phyloP scores from a whole-genome alignment of 768 basidiomycete species.

The Coprinopsis sp. region DNA sequence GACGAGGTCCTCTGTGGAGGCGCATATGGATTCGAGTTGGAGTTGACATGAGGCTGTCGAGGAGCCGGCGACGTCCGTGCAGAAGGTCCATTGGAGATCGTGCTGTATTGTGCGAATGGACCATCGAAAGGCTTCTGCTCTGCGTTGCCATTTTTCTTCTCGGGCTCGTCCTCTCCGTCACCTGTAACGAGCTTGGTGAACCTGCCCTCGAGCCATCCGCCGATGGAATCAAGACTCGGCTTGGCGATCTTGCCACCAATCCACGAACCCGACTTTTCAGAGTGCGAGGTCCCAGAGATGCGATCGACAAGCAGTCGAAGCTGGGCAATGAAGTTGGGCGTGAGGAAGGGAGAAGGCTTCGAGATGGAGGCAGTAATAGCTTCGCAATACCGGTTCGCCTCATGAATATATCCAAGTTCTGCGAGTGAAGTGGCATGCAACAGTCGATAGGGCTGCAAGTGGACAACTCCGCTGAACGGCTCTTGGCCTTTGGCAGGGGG shows the following conservation, averaged over 20 bases:
- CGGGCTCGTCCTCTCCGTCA: conserved; percentile 56
- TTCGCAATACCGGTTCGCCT: conserved; percentile 90
- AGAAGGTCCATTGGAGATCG: conserved; percentile 76
- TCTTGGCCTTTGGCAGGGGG: conserved; percentile 81
- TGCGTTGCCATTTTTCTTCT: conserved; percentile 28
- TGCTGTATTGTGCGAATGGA: conserved; percentile 90
- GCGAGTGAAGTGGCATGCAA: conserved; percentile 71
- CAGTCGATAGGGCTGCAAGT: conserved; percentile 85
- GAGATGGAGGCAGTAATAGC: conserved; percentile 69
- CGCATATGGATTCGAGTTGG: conserved; percentile 22
- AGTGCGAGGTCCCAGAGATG: conserved; percentile 63
- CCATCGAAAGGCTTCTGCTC: conserved; percentile 51
- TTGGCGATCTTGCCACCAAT: conserved; percentile 82
- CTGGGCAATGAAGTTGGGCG: conserved; percentile 61
- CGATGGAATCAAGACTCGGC: conserved; percentile 87
- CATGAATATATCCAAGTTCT: conserved; percentile 74
- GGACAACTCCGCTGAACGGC: conserved; percentile 71
- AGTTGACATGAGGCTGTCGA: conserved; percentile 32
- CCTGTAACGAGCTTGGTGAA: conserved; percentile 95
- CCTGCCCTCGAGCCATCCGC: conserved; percentile 87
- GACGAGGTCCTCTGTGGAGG: conserved; percentile 64
- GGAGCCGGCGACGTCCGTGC: conserved; percentile 75
- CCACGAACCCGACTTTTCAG: conserved; percentile 82
- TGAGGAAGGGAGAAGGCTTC: conserved; percentile 64
- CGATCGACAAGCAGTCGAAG: conserved; percentile 77